Evolutionary conservation across 331 rosid genomes (phyloP).

Genomic region (Quercus lobata): DNA sequence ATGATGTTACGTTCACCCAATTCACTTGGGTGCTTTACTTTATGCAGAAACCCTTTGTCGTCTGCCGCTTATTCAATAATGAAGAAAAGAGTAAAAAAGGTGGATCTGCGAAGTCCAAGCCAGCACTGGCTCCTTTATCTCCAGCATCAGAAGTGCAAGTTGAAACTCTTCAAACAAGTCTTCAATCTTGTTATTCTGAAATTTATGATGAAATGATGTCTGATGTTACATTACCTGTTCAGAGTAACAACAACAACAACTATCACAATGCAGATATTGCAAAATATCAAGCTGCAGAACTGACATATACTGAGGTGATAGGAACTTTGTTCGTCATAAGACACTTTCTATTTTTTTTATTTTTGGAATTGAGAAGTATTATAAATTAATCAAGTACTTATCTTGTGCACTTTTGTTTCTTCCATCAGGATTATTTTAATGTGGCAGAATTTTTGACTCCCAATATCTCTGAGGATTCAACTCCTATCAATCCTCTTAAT

Average conservation of each 20-base stretch:
- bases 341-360: too few species aligned
- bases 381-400: neutral
- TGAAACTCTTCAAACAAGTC: constrained; percentile 17
- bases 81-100: constrained; percentile 62
- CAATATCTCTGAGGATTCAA: constrained; percentile 2
- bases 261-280: constrained; percentile 15
- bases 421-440: constrained; percentile 29
- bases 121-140: constrained; percentile 31
- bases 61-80: constrained; percentile 83
- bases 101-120: constrained; percentile 33
- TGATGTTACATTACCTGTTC: neutral
- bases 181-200: constrained; percentile 11
- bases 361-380: too few species aligned
- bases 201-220: constrained; percentile 34
- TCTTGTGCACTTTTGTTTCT: neutral
- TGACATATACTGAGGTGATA: constrained; percentile 10
- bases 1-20: constrained; percentile 12
- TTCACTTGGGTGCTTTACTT: constrained; percentile 16
- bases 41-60: constrained; percentile 73
- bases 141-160: constrained; percentile 37
- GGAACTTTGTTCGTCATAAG: too few species aligned
- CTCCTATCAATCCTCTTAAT: constrained; percentile 28
- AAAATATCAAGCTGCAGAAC: constrained; percentile 13
- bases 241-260: constrained; percentile 3
- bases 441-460: constrained; percentile 34